Conservation (phyloP, 2,329 filamentous ascomycete species). For the Cadophora sp. region DNA sequence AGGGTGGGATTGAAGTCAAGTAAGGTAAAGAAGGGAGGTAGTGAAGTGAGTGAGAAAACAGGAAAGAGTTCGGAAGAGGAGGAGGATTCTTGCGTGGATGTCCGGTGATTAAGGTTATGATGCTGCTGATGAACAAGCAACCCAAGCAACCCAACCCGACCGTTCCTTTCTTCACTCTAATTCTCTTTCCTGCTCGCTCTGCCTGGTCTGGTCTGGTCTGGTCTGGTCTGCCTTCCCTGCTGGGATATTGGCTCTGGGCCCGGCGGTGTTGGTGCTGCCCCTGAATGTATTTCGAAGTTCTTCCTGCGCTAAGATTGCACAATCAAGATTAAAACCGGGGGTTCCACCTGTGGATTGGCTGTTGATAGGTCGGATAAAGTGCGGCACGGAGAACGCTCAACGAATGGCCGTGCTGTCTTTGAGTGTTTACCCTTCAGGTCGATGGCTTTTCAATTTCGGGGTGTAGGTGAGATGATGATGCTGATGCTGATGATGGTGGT, state of each 20-base stretch:
- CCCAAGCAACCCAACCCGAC: background rate
- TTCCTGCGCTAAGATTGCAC: slow-evolving; percentile 15
- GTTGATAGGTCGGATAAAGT: slow-evolving; percentile 6
- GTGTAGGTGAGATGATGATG: background rate
- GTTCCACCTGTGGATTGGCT: background rate
- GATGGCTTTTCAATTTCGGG: background rate
- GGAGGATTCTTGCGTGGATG: background rate
- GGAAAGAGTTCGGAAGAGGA: background rate
- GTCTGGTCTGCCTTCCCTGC: too few species aligned
- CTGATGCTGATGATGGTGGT: background rate
- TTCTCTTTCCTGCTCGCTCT: background rate
- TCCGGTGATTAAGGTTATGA: background rate
- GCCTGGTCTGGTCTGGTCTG: background rate
- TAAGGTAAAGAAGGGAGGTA: background rate
- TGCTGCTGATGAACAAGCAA: background rate
- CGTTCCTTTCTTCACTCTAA: background rate
- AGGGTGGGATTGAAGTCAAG: background rate
- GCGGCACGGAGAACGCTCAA: background rate
- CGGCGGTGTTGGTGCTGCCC: background rate
- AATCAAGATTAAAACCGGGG: slow-evolving; percentile 8
- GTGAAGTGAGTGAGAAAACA: background rate
- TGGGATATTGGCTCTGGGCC: background rate
- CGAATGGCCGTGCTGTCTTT: background rate
- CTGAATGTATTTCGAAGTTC: too few species aligned
- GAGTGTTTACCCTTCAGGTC: background rate